phyloP scores from a whole-genome alignment of 1,284 basidiomycete species.

The Heterobasidion occidentale region DNA sequence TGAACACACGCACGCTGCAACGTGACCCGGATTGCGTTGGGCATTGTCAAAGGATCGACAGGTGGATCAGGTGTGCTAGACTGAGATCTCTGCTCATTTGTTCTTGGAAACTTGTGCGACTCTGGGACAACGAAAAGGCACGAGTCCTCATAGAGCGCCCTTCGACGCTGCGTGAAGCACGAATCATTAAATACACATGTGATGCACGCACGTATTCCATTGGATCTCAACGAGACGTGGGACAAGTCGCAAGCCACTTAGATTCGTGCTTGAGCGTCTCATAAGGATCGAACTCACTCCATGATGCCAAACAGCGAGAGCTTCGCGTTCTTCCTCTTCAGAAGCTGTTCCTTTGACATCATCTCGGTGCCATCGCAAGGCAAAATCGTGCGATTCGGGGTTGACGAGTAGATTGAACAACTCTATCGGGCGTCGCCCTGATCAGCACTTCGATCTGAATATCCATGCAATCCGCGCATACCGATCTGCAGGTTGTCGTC shows the following conservation, averaged over 20 bases:
- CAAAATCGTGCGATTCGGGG: constrained; percentile 56
- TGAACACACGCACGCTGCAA: constrained; percentile 44
- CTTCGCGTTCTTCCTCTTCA: constrained; percentile 54
- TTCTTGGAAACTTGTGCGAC: constrained; percentile 56
- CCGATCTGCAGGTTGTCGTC: constrained; percentile 66
- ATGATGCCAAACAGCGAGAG: constrained; percentile 55
- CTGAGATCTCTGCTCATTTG: constrained; percentile 48
- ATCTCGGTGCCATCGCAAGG: constrained; percentile 79
- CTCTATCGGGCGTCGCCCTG: constrained; percentile 32
- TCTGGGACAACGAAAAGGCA: constrained; percentile 73
- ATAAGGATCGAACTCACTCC: constrained; percentile 41
- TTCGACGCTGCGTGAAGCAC: constrained; percentile 15
- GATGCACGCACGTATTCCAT: constrained; percentile 67
- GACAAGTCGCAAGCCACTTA: not conserved
- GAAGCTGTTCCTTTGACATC: constrained; percentile 61
- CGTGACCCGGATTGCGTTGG: constrained; percentile 50
- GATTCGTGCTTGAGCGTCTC: not conserved
- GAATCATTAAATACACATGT: not conserved
- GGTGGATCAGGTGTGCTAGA: constrained; percentile 52
- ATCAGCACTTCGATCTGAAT: not conserved
- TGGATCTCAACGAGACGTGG: constrained; percentile 45
- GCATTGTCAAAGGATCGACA: constrained; percentile 58
- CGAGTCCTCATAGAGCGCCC: constrained; percentile 66
- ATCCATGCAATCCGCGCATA: constrained; percentile 22
- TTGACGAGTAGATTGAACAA: constrained; percentile 72